Conservation (phyloP, 2,329 filamentous ascomycete genomes). For the Fusarium continuum region DNA sequence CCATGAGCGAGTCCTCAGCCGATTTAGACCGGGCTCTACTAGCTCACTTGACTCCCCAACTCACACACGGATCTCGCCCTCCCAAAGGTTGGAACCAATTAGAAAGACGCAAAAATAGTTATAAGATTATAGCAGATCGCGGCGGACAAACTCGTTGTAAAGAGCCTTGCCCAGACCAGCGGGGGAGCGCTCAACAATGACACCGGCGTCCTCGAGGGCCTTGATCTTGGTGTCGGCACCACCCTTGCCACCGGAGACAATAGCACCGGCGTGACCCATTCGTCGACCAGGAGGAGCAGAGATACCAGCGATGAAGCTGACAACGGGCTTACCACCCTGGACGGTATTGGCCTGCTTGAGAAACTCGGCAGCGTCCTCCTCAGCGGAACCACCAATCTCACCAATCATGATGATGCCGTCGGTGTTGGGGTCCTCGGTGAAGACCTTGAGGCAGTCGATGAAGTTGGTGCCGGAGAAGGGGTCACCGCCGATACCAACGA, state of each 20-base stretch:
- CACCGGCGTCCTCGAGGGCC: slow-evolving; percentile 90
- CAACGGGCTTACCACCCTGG: slow-evolving; percentile 88
- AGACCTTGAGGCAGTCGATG: slow-evolving; percentile 98
- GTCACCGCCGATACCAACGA: slow-evolving; percentile 97
- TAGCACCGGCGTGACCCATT: slow-evolving; percentile 99
- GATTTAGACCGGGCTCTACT: slow-evolving; percentile 31
- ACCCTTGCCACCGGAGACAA: slow-evolving; percentile 96
- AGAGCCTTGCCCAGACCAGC: slow-evolving; percentile 92
- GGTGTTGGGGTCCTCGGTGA: slow-evolving; percentile 94
- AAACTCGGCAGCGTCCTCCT: slow-evolving; percentile 98
- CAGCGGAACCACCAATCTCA: slow-evolving; percentile 96
- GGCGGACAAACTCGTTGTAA: slow-evolving; percentile 94
- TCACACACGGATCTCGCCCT: slow-evolving; percentile 19
- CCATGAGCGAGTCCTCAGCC: slow-evolving; percentile 38
- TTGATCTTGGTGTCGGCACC: slow-evolving; percentile 98
- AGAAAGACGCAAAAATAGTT: slow-evolving; percentile 22
- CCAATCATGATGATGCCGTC: slow-evolving; percentile 99
- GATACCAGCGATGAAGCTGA: slow-evolving; percentile 98
- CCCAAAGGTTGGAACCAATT: slow-evolving; percentile 9
- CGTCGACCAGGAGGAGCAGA: slow-evolving; percentile 93
- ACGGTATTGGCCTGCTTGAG: slow-evolving; percentile 89
- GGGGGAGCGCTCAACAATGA: slow-evolving; percentile 95
- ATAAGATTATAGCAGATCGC: slow-evolving; percentile 82
- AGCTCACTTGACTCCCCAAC: slow-evolving; percentile 31
- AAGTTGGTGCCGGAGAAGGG: slow-evolving; percentile 99